Evolutionary conservation across 331 rosid species (phyloP), one percentile per base, ranked within the genome.

Genomic region (Stylosanthes scabra): DNA sequence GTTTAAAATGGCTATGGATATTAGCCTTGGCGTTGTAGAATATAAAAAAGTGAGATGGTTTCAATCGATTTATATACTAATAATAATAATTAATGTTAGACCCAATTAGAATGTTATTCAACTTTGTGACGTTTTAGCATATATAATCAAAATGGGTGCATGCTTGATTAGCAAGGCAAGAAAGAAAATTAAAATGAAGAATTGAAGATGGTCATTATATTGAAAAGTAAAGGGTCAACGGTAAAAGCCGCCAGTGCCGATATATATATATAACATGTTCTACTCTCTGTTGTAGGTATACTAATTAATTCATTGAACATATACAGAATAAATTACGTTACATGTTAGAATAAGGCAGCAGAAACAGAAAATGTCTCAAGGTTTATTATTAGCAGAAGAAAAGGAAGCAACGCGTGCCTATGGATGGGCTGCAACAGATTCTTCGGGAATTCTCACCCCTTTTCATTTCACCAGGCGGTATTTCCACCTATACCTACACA

Each of bases 341-440:
- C n/a, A n/a, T n/a, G 25, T 20, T 20, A 20, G 25, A 20, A 20
- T 20, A 20, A 20, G 25, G 25, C 25, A 20, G 14, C 39, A 10
- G 39, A n/a, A 1, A 60, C 3, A 55, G 79, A 71, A 83, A 76
- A 77, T 76, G 77, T 70, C 1, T 0, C 25, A 20, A 20, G 25
- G 25, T 20, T 20, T 20, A 20, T n/a, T n/a, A n/a, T 20, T 46
- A 31, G 71, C 54, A 47, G 56, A 45, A 57, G 77, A 64, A 58
- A 76, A 72, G 67, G 70, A 66, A 9, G 10, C 20, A 11, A 29
- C 46, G 14, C 66, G 37, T 14, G 82, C 88, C 1, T 80, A 44
- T 68, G 88, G 91, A 10, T 87, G 87, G 88, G 91, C 91, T 14
- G 88, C 91, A 8, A 76, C 71, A 55, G 91, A 87, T 16, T 2